A percentile compares a stretch with the other conserved stretches of the same genome.
Conservation (phyloP, 2,329 filamentous ascomycete species). For the Scytalidium lignicola region DNA sequence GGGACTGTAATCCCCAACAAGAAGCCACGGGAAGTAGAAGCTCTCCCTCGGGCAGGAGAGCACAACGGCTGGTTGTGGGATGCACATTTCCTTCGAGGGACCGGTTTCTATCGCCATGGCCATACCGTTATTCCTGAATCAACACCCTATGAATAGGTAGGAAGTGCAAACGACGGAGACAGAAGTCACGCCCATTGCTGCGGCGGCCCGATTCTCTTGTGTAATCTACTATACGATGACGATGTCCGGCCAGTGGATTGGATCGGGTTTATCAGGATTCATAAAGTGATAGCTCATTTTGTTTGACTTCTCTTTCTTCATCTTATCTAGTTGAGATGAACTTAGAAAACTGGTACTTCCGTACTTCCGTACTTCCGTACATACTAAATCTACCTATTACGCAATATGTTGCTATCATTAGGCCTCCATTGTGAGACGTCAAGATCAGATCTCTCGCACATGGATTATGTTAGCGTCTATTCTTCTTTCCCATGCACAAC, state of each 20-base stretch:
- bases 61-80: background rate
- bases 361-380: too few species aligned
- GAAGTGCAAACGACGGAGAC: background rate
- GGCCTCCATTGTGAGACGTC: too few species aligned
- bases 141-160: background rate
- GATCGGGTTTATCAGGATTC: background rate
- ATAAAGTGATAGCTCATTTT: background rate
- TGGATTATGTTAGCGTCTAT: too few species aligned
- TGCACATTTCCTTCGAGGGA: background rate
- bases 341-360: too few species aligned
- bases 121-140: background rate
- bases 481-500: too few species aligned
- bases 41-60: too few species aligned
- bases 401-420: too few species aligned
- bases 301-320: background rate
- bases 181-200: background rate
- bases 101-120: background rate
- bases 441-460: too few species aligned
- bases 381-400: too few species aligned
- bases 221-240: background rate
- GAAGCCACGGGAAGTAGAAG: too few species aligned
- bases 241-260: background rate
- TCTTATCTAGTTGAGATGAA: background rate
- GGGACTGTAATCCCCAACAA: too few species aligned
- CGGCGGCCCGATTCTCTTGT: background rate